Percentiles rank a stretch among this genome's conserved stretches.
These are phyloP conservation scores for Salvia hispanica DNA, from an alignment of 257 asterid species.

Conservation along the genomic window DNA sequence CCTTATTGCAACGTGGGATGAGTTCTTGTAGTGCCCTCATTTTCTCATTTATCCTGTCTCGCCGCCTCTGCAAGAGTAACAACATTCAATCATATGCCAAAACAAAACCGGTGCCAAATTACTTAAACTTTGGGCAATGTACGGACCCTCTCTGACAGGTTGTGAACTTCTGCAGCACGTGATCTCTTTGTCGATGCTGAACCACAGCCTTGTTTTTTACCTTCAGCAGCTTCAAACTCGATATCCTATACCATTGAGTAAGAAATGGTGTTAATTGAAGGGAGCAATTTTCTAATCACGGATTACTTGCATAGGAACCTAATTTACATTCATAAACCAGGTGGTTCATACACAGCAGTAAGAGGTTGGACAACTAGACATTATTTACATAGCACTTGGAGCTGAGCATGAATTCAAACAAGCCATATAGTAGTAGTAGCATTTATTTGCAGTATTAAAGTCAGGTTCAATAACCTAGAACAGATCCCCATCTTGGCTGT, in stretches of 20 bases:
- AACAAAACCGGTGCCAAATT: neutral
- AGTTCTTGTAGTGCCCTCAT: slow-evolving; percentile 82
- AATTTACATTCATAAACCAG: neutral
- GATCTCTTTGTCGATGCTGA: slow-evolving; percentile 64
- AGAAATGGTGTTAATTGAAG: neutral
- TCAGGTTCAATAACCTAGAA: neutral
- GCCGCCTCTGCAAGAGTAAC: slow-evolving; percentile 62
- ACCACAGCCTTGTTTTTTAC: slow-evolving; percentile 51
- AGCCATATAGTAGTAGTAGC: neutral
- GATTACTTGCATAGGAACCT: neutral
- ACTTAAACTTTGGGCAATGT: neutral
- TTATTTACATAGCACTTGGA: neutral
- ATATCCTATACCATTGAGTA: slow-evolving; percentile 44
- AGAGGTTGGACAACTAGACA: neutral
- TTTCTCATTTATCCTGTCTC: slow-evolving; percentile 87
- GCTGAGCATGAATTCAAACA: neutral
- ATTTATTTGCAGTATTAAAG: neutral
- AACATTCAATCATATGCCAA: neutral
- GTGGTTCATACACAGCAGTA: neutral
- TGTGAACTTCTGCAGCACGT: slow-evolving; percentile 87
- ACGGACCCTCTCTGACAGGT: slow-evolving; percentile 68
- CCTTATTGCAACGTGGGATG: slow-evolving; percentile 93
- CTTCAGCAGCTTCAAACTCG: slow-evolving; percentile 53
- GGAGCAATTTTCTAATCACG: neutral
- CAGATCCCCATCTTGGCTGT: neutral